Evolutionary conservation across 495 filamentous ascomycete genomes (phyloP).

Genomic region (Aspergillus leporis): DNA sequence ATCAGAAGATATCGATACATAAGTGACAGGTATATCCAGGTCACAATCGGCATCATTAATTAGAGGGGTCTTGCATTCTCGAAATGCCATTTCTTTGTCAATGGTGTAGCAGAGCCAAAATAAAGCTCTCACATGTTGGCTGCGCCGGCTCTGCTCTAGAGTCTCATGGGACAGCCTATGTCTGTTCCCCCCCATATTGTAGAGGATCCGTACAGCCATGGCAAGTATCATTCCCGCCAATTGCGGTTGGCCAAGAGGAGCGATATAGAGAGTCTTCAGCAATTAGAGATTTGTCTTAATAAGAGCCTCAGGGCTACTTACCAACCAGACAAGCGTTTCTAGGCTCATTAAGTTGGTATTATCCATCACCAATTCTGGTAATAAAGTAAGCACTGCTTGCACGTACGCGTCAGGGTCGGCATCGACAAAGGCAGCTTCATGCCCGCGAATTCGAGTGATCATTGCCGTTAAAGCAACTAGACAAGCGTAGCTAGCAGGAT

Average conservation of each 20-base stretch:
- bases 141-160: slow-evolving; percentile 8
- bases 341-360: slow-evolving; percentile 20
- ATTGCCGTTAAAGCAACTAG: slow-evolving; percentile 29
- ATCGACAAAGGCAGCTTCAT: slow-evolving; percentile 22
- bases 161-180: neutral
- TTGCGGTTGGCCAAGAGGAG: slow-evolving; percentile 26
- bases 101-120: slow-evolving; percentile 41
- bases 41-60: slow-evolving; percentile 37
- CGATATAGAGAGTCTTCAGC: slow-evolving; percentile 23
- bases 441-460: slow-evolving; percentile 26
- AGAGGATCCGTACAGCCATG: slow-evolving; percentile 24
- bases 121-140: slow-evolving; percentile 28
- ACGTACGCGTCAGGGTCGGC: slow-evolving; percentile 29
- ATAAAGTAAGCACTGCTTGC: slow-evolving; percentile 20
- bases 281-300: neutral
- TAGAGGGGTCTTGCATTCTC: slow-evolving; percentile 27
- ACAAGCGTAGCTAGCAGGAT: slow-evolving; percentile 23
- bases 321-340: slow-evolving; percentile 26
- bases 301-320: slow-evolving; percentile 10
- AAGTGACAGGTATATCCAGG: slow-evolving; percentile 28
- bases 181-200: slow-evolving; percentile 24
- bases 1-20: slow-evolving; percentile 20
- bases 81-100: slow-evolving; percentile 39
- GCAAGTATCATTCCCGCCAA: slow-evolving; percentile 21
- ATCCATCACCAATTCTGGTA: slow-evolving; percentile 30